phyloP scores from a whole-genome alignment of 176 grass and related monocot genomes.

The Saccharum officinarum region DNA sequence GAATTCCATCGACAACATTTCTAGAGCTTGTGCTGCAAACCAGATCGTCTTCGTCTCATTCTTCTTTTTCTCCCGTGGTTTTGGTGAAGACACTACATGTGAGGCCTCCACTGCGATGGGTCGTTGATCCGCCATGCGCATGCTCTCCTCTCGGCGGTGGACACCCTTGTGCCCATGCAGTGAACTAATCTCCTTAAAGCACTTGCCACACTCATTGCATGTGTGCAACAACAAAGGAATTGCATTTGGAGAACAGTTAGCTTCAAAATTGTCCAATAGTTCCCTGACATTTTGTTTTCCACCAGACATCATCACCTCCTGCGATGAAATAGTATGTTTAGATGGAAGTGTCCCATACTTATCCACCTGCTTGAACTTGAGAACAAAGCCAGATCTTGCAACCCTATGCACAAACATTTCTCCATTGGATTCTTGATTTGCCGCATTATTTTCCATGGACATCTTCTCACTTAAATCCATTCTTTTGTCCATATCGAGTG shows the following conservation, averaged over 20 bases:
- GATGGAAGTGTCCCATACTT: background rate
- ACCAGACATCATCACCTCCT: background rate
- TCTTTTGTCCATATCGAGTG: constrained; percentile 3
- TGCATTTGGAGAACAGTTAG: background rate
- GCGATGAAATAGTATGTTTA: background rate
- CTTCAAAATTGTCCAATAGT: background rate
- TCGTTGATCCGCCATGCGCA: no score
- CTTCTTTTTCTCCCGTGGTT: no score
- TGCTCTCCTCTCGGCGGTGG: no score
- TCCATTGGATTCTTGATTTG: background rate
- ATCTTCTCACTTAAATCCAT: background rate
- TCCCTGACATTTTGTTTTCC: background rate
- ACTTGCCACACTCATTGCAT: no score
- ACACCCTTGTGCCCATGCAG: no score
- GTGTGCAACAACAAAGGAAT: no score
- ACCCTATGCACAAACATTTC: background rate
- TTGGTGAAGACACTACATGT: no score
- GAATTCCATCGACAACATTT: no score
- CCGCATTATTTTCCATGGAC: background rate
- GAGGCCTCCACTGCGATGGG: no score
- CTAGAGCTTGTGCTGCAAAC: no score
- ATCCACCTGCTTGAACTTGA: constrained; percentile 4
- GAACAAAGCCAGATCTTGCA: background rate
- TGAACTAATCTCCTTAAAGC: no score
- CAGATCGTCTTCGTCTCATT: no score